Conservation (phyloP, 768 basidiomycete species). For the Lactarius deliciosus region DNA sequence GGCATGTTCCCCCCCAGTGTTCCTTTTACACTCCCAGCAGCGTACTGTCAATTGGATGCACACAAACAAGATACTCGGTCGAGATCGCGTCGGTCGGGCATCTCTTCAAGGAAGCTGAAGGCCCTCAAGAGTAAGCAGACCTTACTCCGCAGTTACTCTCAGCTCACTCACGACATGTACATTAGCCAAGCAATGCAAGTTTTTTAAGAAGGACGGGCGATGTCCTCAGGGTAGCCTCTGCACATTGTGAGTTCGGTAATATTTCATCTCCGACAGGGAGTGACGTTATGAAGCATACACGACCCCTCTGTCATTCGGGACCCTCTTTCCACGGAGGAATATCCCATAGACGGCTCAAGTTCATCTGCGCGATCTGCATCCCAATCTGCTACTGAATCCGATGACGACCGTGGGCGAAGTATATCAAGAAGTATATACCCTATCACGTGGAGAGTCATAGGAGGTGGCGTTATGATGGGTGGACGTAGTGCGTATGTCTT, state of each 20-base stretch:
- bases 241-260: constrained; percentile 25
- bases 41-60: constrained; percentile 11
- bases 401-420: constrained; percentile 35
- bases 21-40: constrained; percentile 13
- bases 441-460: constrained; percentile 73
- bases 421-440: constrained; percentile 46
- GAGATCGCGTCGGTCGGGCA: constrained; percentile 15
- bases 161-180: constrained; percentile 3
- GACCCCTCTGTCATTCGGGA: constrained; percentile 13
- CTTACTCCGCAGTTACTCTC: background rate
- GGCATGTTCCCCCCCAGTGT: constrained; percentile 14
- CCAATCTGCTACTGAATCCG: background rate
- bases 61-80: constrained; percentile 3
- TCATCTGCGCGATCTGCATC: background rate
- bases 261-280: background rate
- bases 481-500: constrained; percentile 34
- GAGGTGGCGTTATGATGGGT: constrained; percentile 72
- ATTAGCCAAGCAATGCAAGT: constrained; percentile 29
- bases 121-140: constrained; percentile 26
- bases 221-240: constrained; percentile 27
- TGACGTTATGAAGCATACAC: constrained; percentile 18
- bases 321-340: background rate
- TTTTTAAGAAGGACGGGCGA: constrained; percentile 25
- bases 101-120: constrained; percentile 25
- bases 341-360: background rate